Evolutionary conservation across 371 early-diverging fungal species (phyloP), one percentile per base, ranked within the genome.

Genomic region (Chytridium lagenaria): DNA sequence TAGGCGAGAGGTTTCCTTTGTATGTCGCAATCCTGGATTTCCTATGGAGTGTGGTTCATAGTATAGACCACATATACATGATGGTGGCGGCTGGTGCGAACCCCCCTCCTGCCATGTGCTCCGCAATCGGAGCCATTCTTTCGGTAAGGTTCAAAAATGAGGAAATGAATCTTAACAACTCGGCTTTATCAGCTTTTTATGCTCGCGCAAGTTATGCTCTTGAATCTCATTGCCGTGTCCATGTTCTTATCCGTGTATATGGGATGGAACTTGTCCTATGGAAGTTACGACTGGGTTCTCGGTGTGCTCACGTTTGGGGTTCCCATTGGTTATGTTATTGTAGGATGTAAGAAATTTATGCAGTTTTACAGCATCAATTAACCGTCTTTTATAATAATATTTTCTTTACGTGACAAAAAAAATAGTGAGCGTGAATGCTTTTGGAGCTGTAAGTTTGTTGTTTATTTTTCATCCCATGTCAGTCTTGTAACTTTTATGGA

Each of bases 171-270:
- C 57, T 10, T 23, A 7, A 7, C 7, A 30, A 30, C 57, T 22
- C n/a, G 12, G 33, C 33, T 7, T 38, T 36, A 19, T 19, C 30
- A 66, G 66, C 66, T 66, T 33, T 66, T 66, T 30, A 22, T 66
- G 66, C 12, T 66, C 40, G 66, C 66, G 3, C 44, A 66, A 28
- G 49, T 66, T 16, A 66, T 66, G 66, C 44, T 66, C 16, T 22
- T 66, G 23, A 66, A 66, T 33, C 16, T 66, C 22, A 38, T 66
- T 37, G 66, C 66, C 44, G 49, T 66, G 12, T 66, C 66, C 37
- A 66, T 66, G 66, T 66, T 66, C 66, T 33, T 66, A 3, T 39
- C 22, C 16, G 66, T 66, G 16, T 66, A 66, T 30, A 37, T 7
- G 40, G 49, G 49, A 3, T 66, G 66, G 66, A 23, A 5, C 33